These are phyloP conservation scores for Pseudozyma thailandica DNA, from an alignment of 1,284 basidiomycete genomes.

Conservation along the genomic window DNA sequence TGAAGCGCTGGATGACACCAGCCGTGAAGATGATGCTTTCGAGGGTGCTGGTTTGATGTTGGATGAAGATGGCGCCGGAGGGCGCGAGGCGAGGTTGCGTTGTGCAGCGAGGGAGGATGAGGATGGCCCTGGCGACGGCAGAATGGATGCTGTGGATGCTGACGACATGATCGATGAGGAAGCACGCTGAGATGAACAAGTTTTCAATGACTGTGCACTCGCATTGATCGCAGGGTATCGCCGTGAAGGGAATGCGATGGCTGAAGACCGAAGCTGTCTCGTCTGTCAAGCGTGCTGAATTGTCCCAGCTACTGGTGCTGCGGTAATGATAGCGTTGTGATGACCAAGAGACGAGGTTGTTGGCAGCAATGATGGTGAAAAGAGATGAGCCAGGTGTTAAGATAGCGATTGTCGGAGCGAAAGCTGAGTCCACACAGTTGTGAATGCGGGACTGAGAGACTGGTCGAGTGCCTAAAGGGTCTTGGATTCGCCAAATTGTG, in stretches of 20 bases:
- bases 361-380: neutral
- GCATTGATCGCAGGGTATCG: too few species aligned
- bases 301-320: too few species aligned
- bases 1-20: slow-evolving; percentile 8
- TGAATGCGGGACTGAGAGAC: slow-evolving; percentile 2
- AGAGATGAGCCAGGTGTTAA: neutral
- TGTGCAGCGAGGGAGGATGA: slow-evolving; percentile 15
- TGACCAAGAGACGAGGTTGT: neutral
- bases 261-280: too few species aligned
- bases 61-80: slow-evolving; percentile 12
- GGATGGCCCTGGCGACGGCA: slow-evolving; percentile 21
- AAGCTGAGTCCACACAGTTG: slow-evolving; percentile 11
- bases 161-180: slow-evolving; percentile 15
- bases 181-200: neutral
- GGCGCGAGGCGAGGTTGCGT: slow-evolving; percentile 19
- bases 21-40: slow-evolving; percentile 3
- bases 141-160: slow-evolving; percentile 26
- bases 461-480: slow-evolving; percentile 10
- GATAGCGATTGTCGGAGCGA: slow-evolving; percentile 6
- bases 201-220: too few species aligned
- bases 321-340: too few species aligned
- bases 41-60: slow-evolving; percentile 8
- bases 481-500: neutral
- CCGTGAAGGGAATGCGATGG: too few species aligned
- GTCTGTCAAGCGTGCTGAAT: too few species aligned